Percentiles rank a stretch among this genome's conserved stretches.
These are phyloP conservation scores for Mycosphaerelloides madeirae DNA, from an alignment of 2,329 filamentous ascomycete species.

Conservation along the genomic window DNA sequence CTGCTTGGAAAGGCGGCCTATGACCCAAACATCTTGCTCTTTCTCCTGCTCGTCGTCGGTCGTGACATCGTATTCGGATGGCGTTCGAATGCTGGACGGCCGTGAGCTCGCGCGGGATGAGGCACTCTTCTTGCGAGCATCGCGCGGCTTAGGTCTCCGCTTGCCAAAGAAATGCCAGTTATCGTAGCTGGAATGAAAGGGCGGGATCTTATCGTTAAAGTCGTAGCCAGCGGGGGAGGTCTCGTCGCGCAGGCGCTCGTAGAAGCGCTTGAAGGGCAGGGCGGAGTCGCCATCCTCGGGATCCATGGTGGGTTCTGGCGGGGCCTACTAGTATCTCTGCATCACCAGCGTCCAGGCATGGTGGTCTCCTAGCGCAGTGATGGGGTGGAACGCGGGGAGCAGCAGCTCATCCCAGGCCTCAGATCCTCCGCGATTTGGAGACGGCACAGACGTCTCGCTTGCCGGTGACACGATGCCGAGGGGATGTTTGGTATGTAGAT, in stretches of 20 bases:
- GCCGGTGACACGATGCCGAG: too few species aligned
- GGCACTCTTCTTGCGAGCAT: slow-evolving; percentile 26
- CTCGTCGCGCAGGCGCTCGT: slow-evolving; percentile 32
- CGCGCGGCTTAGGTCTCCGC: slow-evolving; percentile 35
- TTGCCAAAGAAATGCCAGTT: slow-evolving; percentile 63
- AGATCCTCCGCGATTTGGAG: too few species aligned
- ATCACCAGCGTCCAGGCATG: too few species aligned
- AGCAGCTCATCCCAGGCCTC: too few species aligned
- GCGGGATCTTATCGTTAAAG: slow-evolving; percentile 35
- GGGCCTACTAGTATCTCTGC: too few species aligned
- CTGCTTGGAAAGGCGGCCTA: slow-evolving; percentile 80
- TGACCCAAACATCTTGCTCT: slow-evolving; percentile 48
- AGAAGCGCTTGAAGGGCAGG: slow-evolving; percentile 28
- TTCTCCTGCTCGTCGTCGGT: slow-evolving; percentile 22
- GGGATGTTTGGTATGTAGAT: too few species aligned
- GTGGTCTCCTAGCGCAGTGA: too few species aligned
- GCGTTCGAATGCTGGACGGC: slow-evolving; percentile 22
- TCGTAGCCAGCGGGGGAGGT: slow-evolving; percentile 28
- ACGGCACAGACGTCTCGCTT: too few species aligned
- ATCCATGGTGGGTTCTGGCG: slow-evolving; percentile 1
- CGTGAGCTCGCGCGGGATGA: slow-evolving; percentile 38
- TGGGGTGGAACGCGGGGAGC: too few species aligned
- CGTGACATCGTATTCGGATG: slow-evolving; percentile 25
- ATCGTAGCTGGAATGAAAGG: slow-evolving; percentile 64
- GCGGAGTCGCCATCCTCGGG: slow-evolving; percentile 12